phyloP scores from a whole-genome alignment of 208 protist species.

The Acanthamoeba culbertsoni region DNA sequence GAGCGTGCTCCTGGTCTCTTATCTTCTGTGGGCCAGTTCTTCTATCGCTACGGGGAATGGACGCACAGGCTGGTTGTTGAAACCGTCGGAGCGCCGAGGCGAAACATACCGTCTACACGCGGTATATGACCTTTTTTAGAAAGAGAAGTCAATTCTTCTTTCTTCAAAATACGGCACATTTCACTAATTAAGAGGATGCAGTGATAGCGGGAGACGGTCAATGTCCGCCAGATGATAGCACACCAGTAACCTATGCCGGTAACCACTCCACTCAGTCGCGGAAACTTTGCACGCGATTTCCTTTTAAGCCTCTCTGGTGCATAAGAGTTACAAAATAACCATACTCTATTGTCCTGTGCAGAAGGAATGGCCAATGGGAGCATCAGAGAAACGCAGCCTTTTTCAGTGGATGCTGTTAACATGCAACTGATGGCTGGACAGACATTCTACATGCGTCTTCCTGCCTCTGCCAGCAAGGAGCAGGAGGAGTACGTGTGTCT shows the following conservation, averaged over 20 bases:
- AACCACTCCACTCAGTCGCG: background rate
- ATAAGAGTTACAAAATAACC: background rate
- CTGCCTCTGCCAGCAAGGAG: constrained; percentile 19
- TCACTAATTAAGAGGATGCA: background rate
- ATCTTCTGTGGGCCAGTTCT: background rate
- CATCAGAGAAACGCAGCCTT: background rate
- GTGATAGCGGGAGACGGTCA: background rate
- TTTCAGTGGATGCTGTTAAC: constrained; percentile 7
- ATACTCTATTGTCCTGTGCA: background rate
- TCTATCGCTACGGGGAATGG: constrained; percentile 19
- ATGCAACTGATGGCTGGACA: constrained; percentile 19
- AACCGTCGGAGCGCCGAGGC: background rate
- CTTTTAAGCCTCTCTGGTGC: background rate
- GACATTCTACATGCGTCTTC: constrained; percentile 33
- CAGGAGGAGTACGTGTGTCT: background rate
- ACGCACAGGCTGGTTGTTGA: background rate
- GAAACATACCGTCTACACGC: constrained; percentile 5
- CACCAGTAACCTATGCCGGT: background rate
- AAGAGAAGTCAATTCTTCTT: background rate
- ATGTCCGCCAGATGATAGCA: background rate
- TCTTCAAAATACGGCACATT: too few species aligned
- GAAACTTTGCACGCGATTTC: background rate
- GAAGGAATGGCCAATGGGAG: background rate
- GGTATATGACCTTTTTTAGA: background rate
- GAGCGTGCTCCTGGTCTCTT: background rate